These are phyloP conservation scores for Agaricus subrufescens DNA, from an alignment of 768 basidiomycete genomes.

Conservation along the genomic window DNA sequence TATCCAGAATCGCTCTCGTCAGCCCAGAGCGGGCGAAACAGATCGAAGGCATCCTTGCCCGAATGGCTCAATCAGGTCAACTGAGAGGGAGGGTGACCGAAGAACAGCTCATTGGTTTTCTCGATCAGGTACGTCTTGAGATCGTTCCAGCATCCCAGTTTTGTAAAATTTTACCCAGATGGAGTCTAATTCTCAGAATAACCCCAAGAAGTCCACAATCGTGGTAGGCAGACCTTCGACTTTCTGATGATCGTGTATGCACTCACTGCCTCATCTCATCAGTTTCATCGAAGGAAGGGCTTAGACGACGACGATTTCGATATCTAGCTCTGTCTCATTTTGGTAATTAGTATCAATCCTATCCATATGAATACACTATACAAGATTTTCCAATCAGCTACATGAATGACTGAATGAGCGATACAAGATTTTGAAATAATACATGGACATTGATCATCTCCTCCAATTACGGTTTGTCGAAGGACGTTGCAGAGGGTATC, in stretches of 20 bases:
- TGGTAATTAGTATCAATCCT: background rate
- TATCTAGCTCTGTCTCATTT: slow-evolving; percentile 22
- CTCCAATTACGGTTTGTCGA: slow-evolving; percentile 7
- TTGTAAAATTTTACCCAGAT: slow-evolving; percentile 10
- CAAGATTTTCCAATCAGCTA: background rate
- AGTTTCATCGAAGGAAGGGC: slow-evolving; percentile 66
- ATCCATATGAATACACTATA: background rate
- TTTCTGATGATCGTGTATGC: background rate
- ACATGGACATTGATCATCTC: background rate
- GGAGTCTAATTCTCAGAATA: slow-evolving; percentile 47
- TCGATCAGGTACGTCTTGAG: slow-evolving; percentile 67
- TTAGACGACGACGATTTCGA: slow-evolving; percentile 69
- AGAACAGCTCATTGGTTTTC: slow-evolving; percentile 74
- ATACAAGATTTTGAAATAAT: background rate
- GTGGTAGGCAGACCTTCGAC: slow-evolving; percentile 32
- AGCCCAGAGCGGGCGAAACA: slow-evolving; percentile 76
- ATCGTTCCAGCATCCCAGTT: background rate
- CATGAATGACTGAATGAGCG: background rate
- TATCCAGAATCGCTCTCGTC: slow-evolving; percentile 84
- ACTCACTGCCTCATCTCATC: background rate
- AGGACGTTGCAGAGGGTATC: slow-evolving; percentile 1
- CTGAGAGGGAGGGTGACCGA: slow-evolving; percentile 74
- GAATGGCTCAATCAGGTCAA: slow-evolving; percentile 84
- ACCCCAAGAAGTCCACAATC: slow-evolving; percentile 54
- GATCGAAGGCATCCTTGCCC: slow-evolving; percentile 71